Percentiles rank a stretch among this genome's conserved stretches.
phyloP scores from a whole-genome alignment of 139 green algal genomes.

The Chara braunii region DNA sequence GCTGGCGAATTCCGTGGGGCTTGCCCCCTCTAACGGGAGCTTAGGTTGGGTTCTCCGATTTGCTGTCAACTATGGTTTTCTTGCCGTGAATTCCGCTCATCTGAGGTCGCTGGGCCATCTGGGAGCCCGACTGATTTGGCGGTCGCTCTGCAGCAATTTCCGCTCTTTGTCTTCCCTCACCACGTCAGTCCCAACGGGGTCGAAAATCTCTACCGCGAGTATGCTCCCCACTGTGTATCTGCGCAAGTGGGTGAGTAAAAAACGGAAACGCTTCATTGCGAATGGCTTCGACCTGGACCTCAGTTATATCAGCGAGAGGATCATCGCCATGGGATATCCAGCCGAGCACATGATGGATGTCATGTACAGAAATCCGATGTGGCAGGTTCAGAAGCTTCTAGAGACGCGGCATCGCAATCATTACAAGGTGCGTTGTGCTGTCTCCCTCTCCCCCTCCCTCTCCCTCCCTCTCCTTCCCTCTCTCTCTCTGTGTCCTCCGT shows the following conservation, averaged over 20 bases:
- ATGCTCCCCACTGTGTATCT: too few relatives aligned
- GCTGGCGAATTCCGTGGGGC: too few relatives aligned
- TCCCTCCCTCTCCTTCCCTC: not conserved
- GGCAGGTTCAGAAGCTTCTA: conserved; percentile 37
- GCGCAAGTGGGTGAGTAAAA: conserved; percentile 26
- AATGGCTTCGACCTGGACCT: conserved; percentile 34
- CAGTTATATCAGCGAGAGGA: conserved; percentile 40
- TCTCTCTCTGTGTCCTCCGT: too few relatives aligned
- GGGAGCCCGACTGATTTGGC: not conserved
- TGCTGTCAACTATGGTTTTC: too few relatives aligned
- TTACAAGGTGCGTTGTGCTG: conserved; percentile 22
- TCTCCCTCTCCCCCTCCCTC: conserved; percentile 2
- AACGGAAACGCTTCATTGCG: conserved; percentile 30
- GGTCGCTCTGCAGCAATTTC: not conserved
- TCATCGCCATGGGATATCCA: conserved; percentile 41
- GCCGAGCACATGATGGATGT: conserved; percentile 21
- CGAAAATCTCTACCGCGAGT: too few relatives aligned
- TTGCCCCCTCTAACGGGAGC: too few relatives aligned
- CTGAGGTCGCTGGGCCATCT: not conserved
- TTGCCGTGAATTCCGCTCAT: not conserved
- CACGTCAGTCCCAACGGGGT: too few relatives aligned
- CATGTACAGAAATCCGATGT: conserved; percentile 41
- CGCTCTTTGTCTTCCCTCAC: not conserved
- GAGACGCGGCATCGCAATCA: conserved; percentile 7
- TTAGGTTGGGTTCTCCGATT: too few relatives aligned